These are phyloP conservation scores for Phyllosticta capitalensis DNA, from an alignment of 2,329 filamentous ascomycete genomes.

Conservation along the genomic window DNA sequence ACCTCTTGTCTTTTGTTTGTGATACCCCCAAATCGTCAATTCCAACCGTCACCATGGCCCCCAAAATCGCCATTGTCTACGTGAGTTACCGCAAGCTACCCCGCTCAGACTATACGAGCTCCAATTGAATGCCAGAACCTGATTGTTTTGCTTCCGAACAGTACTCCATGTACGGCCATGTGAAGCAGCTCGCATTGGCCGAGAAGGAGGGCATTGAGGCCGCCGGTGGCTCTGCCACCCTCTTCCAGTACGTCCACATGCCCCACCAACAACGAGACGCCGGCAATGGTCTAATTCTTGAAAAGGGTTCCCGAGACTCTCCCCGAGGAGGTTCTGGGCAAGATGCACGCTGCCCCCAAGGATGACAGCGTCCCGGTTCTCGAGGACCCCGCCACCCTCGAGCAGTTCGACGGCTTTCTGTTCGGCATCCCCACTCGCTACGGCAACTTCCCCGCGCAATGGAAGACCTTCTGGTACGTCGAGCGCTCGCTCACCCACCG, in stretches of 20 bases:
- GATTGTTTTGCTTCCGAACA: conserved; percentile 25
- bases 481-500: neutral
- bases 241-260: conserved; percentile 61
- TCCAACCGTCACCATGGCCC: conserved; percentile 54
- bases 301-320: conserved; percentile 75
- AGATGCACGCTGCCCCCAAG: conserved; percentile 87
- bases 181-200: conserved; percentile 72
- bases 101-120: neutral
- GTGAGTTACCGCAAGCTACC: conserved; percentile 43
- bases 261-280: neutral
- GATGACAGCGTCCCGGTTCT: conserved; percentile 52
- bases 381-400: conserved; percentile 52
- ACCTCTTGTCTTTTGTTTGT: neutral
- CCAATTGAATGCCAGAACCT: neutral
- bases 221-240: conserved; percentile 69
- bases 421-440: conserved; percentile 92
- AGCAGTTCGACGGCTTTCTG: conserved; percentile 77
- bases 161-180: conserved; percentile 95
- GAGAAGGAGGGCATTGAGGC: conserved; percentile 85
- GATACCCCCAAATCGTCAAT: neutral
- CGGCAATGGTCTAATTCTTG: conserved; percentile 5
- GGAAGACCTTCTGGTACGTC: conserved; percentile 72
- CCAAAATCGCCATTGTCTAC: conserved; percentile 85
- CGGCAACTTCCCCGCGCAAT: conserved; percentile 95
- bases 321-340: conserved; percentile 65